Conservation (phyloP, 345 rosid genomes). For the Corymbia maculata region DNA sequence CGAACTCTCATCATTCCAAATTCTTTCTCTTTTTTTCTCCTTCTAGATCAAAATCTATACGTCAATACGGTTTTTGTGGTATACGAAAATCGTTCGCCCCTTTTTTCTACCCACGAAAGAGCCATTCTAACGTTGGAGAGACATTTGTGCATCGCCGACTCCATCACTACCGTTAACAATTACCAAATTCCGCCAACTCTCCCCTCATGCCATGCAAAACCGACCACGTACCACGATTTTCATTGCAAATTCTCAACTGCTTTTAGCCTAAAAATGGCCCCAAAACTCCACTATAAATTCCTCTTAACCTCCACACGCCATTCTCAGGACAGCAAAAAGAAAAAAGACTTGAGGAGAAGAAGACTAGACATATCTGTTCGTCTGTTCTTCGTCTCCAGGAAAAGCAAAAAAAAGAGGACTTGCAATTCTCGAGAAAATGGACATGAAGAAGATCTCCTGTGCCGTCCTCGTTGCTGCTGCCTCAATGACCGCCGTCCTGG, state of each 20-base stretch:
- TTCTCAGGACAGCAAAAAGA: conserved; percentile 15
- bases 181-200: not conserved
- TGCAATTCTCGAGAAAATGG: conserved; percentile 25
- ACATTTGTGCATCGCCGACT: not conserved
- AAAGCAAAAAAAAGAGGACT: not conserved
- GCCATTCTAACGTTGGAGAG: not conserved
- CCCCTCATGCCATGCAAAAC: conserved; percentile 5
- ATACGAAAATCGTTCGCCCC: not conserved
- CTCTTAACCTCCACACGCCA: not conserved
- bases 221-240: not conserved
- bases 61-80: not conserved
- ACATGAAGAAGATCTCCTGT: conserved; percentile 55
- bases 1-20: not conserved
- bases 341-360: not conserved
- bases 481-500: conserved; percentile 45
- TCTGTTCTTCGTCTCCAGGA: conserved; percentile 1
- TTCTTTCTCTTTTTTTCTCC: not conserved
- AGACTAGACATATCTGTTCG: not conserved
- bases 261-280: conserved; percentile 6
- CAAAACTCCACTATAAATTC: conserved; percentile 3
- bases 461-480: conserved; percentile 46
- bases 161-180: not conserved
- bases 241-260: not conserved
- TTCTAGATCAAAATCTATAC: not conserved
- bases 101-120: not conserved